phyloP scores from a whole-genome alignment of 2,329 filamentous ascomycete genomes.

The Dactylellina cionopaga region DNA sequence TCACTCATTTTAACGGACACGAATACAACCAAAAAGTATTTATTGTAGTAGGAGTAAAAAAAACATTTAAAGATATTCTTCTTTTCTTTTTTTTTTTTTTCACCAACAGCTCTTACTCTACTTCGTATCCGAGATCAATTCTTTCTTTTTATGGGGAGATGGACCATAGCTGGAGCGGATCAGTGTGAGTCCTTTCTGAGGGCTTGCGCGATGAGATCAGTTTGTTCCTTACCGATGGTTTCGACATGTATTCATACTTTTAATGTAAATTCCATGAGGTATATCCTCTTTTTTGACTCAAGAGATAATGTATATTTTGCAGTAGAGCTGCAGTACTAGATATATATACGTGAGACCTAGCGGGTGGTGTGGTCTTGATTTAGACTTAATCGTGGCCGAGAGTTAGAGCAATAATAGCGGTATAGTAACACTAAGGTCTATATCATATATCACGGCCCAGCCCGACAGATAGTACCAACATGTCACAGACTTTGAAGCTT shows the following conservation, averaged over 20 bases:
- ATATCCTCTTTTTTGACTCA: too few species aligned
- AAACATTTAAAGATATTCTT: neutral
- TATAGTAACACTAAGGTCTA: too few species aligned
- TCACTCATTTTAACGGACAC: constrained; percentile 45
- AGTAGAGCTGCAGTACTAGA: neutral
- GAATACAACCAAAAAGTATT: constrained; percentile 41
- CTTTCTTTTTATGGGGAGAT: constrained; percentile 12
- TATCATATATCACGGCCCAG: too few species aligned
- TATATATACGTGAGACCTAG: too few species aligned
- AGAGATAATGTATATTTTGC: neutral
- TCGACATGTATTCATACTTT: constrained; percentile 27
- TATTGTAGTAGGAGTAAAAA: constrained; percentile 37
- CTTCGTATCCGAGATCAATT: constrained; percentile 48
- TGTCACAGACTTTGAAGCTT: too few species aligned
- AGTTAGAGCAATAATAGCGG: too few species aligned
- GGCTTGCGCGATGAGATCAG: constrained; percentile 32
- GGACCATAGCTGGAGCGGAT: constrained; percentile 50
- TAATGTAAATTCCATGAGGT: too few species aligned
- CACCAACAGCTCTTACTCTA: constrained; percentile 39
- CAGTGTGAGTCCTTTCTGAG: constrained; percentile 1
- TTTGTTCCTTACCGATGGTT: constrained; percentile 51
- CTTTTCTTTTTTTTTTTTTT: neutral
- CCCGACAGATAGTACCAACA: too few species aligned
- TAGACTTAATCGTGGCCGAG: too few species aligned
- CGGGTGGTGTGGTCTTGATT: too few species aligned